Evolutionary conservation across 441 rosid species (phyloP).

Genomic region (Croton setiger): DNA sequence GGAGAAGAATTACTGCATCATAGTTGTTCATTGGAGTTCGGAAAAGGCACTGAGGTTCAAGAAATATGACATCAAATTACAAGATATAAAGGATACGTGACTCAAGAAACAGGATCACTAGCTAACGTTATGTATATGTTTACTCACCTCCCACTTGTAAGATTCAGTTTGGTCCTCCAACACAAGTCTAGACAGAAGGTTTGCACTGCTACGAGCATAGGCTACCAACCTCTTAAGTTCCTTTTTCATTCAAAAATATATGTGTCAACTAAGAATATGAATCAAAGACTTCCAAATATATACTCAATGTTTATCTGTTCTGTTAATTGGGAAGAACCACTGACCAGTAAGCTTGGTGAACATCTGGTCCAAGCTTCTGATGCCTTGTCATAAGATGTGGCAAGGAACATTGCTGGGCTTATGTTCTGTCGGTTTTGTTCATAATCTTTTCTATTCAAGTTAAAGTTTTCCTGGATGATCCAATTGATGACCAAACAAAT

Average conservation of each 20-base stretch:
- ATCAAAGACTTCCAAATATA: not conserved
- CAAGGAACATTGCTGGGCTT: conserved; percentile 76
- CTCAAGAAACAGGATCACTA: conserved; percentile 10
- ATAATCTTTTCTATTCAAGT: conserved; percentile 57
- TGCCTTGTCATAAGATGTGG: conserved; percentile 84
- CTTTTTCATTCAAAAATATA: conserved; percentile 38
- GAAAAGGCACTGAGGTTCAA: conserved; percentile 66
- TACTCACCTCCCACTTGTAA: conserved; percentile 82
- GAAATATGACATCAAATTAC: not conserved
- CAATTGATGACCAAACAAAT: conserved; percentile 8
- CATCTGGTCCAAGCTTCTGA: conserved; percentile 88
- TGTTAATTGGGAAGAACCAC: conserved; percentile 26
- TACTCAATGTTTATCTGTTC: not conserved
- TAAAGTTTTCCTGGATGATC: conserved; percentile 55
- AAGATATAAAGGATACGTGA: conserved; percentile 2
- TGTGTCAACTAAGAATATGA: conserved; percentile 17
- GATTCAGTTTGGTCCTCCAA: conserved; percentile 52
- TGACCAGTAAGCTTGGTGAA: conserved; percentile 66
- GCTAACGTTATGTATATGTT: conserved; percentile 3
- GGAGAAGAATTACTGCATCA: conserved; percentile 86
- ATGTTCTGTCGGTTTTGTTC: conserved; percentile 46
- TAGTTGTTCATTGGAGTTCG: conserved; percentile 87
- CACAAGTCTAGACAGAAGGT: conserved; percentile 63
- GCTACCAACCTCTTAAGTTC: conserved; percentile 84
- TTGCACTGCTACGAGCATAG: conserved; percentile 88